phyloP scores from a whole-genome alignment of 805 yeast genomes.

The Torulaspora indica region DNA sequence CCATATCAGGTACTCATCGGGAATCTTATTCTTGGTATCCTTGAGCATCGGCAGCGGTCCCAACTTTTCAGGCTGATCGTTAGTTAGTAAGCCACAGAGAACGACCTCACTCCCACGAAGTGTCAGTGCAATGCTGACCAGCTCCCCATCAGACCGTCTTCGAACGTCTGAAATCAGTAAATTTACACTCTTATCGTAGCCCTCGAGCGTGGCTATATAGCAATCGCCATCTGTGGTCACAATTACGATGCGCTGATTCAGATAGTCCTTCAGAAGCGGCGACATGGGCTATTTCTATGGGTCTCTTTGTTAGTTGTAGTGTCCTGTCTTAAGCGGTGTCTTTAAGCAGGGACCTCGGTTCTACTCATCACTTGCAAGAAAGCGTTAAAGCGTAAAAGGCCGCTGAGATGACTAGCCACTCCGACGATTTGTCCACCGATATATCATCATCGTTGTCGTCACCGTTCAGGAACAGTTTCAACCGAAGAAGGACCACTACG shows the following conservation, averaged over 20 bases:
- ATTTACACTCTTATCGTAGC: slow-evolving; percentile 64
- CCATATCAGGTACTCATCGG: slow-evolving; percentile 31
- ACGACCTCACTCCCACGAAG: slow-evolving; percentile 35
- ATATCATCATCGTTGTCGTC: slow-evolving; percentile 15
- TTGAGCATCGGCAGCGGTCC: slow-evolving; percentile 21
- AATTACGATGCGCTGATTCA: slow-evolving; percentile 47
- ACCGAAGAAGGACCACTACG: slow-evolving; percentile 1
- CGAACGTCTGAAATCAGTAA: slow-evolving; percentile 48
- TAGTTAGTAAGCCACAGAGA: slow-evolving; percentile 28
- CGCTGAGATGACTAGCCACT: slow-evolving; percentile 5
- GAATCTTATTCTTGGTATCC: slow-evolving; percentile 26
- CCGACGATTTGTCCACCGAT: slow-evolving; percentile 12
- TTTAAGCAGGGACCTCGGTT: background rate
- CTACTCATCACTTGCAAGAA: background rate
- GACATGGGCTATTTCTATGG: slow-evolving; percentile 23
- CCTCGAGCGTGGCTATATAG: slow-evolving; percentile 47
- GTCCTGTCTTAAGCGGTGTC: slow-evolving; percentile 2
- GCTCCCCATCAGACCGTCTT: slow-evolving; percentile 43
- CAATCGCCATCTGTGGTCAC: slow-evolving; percentile 55
- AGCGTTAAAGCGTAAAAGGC: background rate
- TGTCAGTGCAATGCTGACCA: slow-evolving; percentile 18
- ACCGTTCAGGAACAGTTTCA: slow-evolving; percentile 10
- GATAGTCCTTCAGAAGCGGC: slow-evolving; percentile 31
- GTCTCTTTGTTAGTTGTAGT: background rate
- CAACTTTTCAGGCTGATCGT: slow-evolving; percentile 3